phyloP scores from a whole-genome alignment of 352 stramenopile species.

The Phytophthora boehmeriae region DNA sequence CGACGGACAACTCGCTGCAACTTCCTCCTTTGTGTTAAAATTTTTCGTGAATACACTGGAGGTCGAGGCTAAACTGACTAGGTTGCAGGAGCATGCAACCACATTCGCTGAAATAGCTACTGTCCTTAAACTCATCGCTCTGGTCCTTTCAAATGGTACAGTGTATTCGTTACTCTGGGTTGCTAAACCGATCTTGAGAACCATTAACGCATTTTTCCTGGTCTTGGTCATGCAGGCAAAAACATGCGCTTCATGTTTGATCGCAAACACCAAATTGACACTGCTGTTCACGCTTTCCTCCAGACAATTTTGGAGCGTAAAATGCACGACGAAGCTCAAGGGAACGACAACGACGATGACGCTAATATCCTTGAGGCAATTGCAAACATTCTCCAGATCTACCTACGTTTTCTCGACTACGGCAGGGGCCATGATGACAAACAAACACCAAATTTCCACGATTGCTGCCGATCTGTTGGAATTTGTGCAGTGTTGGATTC shows the following conservation, averaged over 20 bases:
- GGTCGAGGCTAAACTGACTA: slow-evolving; percentile 8
- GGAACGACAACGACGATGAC: not conserved
- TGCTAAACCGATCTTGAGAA: not conserved
- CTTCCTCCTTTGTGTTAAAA: slow-evolving; percentile 16
- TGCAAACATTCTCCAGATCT: slow-evolving; percentile 24
- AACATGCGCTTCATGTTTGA: slow-evolving; percentile 19
- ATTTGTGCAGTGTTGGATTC: slow-evolving; percentile 25
- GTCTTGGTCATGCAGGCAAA: slow-evolving; percentile 18
- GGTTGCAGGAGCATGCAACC: not conserved
- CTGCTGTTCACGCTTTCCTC: slow-evolving; percentile 9
- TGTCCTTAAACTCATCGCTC: slow-evolving; percentile 22
- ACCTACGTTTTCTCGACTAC: slow-evolving; percentile 29
- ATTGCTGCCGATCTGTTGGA: slow-evolving; percentile 28
- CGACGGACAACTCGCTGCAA: slow-evolving; percentile 32
- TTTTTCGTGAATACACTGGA: slow-evolving; percentile 24
- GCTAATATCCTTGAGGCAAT: slow-evolving; percentile 16
- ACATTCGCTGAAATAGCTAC: slow-evolving; percentile 13
- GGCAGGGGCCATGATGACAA: slow-evolving; percentile 3
- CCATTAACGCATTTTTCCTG: not conserved
- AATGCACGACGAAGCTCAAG: not conserved
- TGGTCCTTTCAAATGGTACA: slow-evolving; percentile 35
- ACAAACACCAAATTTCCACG: slow-evolving; percentile 13
- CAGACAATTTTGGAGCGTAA: slow-evolving; percentile 8
- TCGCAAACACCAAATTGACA: slow-evolving; percentile 23
- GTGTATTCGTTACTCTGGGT: not conserved